Evolutionary conservation across 148 eudicot species (phyloP).

Genomic region (Dianthus caryophyllus): DNA sequence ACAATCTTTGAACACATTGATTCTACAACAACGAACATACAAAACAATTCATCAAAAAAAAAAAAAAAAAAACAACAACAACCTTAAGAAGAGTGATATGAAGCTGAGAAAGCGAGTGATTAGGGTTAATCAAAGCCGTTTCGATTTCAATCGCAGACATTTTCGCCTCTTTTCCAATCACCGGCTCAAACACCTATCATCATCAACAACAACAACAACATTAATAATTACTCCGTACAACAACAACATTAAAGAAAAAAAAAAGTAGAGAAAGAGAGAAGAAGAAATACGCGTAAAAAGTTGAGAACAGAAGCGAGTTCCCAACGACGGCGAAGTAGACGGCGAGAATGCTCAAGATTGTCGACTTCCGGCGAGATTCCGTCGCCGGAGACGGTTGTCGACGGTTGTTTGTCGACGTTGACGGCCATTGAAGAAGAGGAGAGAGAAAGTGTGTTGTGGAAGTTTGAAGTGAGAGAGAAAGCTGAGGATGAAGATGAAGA

Average conservation of each 20-base stretch:
- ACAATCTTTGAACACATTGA: not conserved
- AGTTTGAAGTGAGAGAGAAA: slow-evolving; percentile 1
- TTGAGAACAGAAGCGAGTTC: slow-evolving; percentile 79
- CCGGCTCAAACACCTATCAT: slow-evolving; percentile 72
- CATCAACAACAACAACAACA: not conserved
- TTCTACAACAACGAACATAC: not conserved
- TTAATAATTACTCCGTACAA: no score
- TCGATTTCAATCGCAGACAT: slow-evolving; percentile 74
- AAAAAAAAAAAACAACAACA: not conserved
- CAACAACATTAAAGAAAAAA: no score
- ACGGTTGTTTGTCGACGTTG: not conserved
- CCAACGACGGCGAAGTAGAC: slow-evolving; percentile 55
- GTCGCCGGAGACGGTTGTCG: not conserved
- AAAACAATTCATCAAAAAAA: not conserved
- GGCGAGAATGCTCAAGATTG: slow-evolving; percentile 15
- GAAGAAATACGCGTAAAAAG: slow-evolving; percentile 44
- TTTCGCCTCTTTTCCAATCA: slow-evolving; percentile 51
- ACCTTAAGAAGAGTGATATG: slow-evolving; percentile 79
- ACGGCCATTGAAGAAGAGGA: not conserved
- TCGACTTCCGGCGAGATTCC: slow-evolving; percentile 1
- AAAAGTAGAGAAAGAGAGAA: not conserved
- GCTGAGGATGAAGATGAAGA: not conserved
- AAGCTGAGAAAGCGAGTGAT: slow-evolving; percentile 54
- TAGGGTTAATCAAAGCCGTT: slow-evolving; percentile 55
- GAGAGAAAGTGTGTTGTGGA: not conserved